Evolutionary conservation across 352 stramenopile genomes (phyloP).

Genomic region (Phytophthora lateralis): DNA sequence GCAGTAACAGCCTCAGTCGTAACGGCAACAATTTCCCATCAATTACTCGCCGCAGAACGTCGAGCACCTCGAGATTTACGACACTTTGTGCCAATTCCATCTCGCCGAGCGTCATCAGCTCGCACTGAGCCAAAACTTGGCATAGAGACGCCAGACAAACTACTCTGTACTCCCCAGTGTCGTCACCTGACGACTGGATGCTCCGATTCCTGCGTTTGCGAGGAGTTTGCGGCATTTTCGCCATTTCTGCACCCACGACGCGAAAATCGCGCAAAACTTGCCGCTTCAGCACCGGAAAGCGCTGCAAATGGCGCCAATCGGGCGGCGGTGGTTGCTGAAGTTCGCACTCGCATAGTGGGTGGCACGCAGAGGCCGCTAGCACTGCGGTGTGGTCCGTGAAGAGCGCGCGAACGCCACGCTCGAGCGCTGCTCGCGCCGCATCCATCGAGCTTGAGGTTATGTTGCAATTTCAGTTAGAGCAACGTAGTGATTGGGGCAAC

Average conservation of each 20-base stretch:
- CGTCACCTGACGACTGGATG: slow-evolving; percentile 7
- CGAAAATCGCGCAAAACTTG: slow-evolving; percentile 45
- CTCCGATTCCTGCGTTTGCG: slow-evolving; percentile 34
- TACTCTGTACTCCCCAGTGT: slow-evolving; percentile 23
- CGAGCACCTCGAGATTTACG: slow-evolving; percentile 20
- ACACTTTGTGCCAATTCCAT: slow-evolving; percentile 25
- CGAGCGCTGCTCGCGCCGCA: slow-evolving; percentile 33
- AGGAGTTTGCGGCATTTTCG: slow-evolving; percentile 32
- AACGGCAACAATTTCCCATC: slow-evolving; percentile 29
- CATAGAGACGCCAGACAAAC: slow-evolving; percentile 41
- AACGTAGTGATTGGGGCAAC: slow-evolving; percentile 1
- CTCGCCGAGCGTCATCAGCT: slow-evolving; percentile 32
- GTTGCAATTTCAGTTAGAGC: not conserved
- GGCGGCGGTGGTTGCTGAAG: slow-evolving; percentile 16
- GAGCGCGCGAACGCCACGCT: slow-evolving; percentile 50
- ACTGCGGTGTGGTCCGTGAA: slow-evolving; percentile 29
- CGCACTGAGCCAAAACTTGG: slow-evolving; percentile 46
- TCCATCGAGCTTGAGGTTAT: slow-evolving; percentile 33
- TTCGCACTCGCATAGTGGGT: slow-evolving; percentile 52
- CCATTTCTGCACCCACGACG: slow-evolving; percentile 19
- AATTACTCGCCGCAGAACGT: slow-evolving; percentile 31
- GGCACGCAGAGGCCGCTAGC: slow-evolving; percentile 2
- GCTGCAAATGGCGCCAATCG: slow-evolving; percentile 40
- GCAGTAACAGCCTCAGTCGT: slow-evolving; percentile 33
- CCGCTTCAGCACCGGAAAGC: slow-evolving; percentile 55